Evolutionary conservation across 345 rosid genomes (phyloP).

Genomic region (Populus pruinosa): DNA sequence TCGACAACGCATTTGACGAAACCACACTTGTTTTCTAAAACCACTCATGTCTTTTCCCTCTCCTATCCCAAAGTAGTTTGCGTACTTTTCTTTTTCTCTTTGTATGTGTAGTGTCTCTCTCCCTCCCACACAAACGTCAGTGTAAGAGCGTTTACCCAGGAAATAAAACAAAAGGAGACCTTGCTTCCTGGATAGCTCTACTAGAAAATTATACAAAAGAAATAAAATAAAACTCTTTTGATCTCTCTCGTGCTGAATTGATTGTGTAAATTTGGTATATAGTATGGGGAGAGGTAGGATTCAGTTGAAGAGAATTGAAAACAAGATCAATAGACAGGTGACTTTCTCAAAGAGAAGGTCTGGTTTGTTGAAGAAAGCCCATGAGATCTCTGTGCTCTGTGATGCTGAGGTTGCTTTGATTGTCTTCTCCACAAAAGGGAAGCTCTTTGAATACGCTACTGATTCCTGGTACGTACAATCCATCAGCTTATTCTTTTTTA

Average conservation of each 20-base stretch:
- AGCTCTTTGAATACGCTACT: constrained; percentile 52
- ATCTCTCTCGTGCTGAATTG: no score
- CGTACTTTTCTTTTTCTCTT: background rate
- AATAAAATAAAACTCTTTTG: no score
- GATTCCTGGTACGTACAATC: constrained; percentile 40
- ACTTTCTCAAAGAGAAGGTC: constrained; percentile 58
- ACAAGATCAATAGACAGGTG: constrained; percentile 63
- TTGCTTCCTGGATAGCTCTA: no score
- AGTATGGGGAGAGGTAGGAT: constrained; percentile 44
- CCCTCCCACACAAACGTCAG: background rate
- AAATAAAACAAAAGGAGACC: no score
- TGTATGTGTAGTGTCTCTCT: background rate
- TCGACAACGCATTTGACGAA: constrained; percentile 43
- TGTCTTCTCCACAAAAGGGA: constrained; percentile 61
- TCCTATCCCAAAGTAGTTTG: constrained; percentile 1
- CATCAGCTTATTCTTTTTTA: background rate
- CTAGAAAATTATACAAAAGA: no score
- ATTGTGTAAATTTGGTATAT: background rate
- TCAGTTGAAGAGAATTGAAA: constrained; percentile 62
- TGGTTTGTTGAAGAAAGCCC: constrained; percentile 59
- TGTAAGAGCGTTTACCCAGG: background rate
- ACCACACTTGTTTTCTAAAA: constrained; percentile 25
- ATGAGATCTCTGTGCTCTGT: no score
- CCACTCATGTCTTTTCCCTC: background rate
- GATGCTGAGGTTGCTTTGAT: constrained; percentile 60